Base-by-base conservation (phyloP, 768 basidiomycete species). In the Trametes villosa region DNA sequence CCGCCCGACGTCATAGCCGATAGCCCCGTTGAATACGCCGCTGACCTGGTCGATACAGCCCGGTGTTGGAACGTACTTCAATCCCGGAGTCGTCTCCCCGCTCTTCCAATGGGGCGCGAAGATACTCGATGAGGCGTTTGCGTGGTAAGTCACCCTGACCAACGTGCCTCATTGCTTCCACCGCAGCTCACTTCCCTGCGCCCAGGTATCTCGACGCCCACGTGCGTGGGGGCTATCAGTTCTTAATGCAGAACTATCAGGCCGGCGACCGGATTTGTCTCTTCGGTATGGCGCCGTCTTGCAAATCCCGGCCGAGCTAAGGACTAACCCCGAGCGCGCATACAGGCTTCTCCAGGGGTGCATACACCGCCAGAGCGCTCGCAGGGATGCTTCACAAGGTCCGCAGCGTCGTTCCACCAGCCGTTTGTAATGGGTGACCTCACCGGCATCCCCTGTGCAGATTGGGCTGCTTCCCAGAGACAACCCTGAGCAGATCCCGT, bases 201-300 rank as follows among this genome's bases (percentile, higher is more conserved):
- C 8, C 38, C 46, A 89, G 88, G 84, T 91, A 87, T 67, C 76
- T 92, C 41, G 85, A 86, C 53, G 80, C 69, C 1, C 90, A 92
- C 72, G 86, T 92, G 24, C 82, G 86, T 74, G 86, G 82, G 9
- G 92, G 92, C 0, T 94, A 93, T 72, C 77, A 75, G 62, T 93
- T 87, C 71, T 74, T 93, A 53, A 92, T 93, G 91, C 80, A 88
- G 62, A 92, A 88, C 66, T 91, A 88, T 69, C 77, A 75, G n/a
- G 66, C 74, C 0, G 92, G 91, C 1, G 90, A 91, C 70, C 89
- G 81, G 70, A 83, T 92, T 31, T 91, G 86, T 67, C 72, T 92
- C 22, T 91, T 91, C 58, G 89, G 88, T 86, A 56, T 26, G 76
- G 67, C 36, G 38, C 34, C 9, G 26, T 24, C 13, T 15, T 15